Evolutionary conservation across 352 stramenopile species (phyloP).

Genomic region (Pythium coloratum): DNA sequence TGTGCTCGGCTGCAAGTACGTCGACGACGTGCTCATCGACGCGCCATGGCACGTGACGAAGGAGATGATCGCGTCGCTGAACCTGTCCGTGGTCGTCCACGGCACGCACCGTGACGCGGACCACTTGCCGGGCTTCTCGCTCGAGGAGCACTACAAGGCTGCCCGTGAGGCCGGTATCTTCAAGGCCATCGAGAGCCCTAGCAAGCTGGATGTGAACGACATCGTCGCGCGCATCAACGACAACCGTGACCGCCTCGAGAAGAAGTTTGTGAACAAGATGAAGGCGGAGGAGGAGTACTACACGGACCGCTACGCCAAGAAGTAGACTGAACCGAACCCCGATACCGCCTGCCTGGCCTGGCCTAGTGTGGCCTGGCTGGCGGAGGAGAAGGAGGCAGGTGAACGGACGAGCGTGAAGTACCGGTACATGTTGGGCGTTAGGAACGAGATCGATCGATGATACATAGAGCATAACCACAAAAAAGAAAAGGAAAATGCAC

Average conservation of each 20-base stretch:
- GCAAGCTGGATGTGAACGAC: constrained; percentile 79
- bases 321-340: constrained; percentile 19
- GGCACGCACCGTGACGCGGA: constrained; percentile 84
- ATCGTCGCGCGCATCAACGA: constrained; percentile 89
- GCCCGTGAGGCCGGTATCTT: constrained; percentile 85
- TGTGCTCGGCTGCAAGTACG: constrained; percentile 95
- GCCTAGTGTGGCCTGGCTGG: not conserved
- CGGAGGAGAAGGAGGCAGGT: constrained; percentile 1
- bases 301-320: constrained; percentile 82
- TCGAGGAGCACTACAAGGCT: constrained; percentile 80
- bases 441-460: not conserved
- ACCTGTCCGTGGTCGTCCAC: constrained; percentile 83
- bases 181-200: constrained; percentile 69
- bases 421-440: constrained; percentile 3
- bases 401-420: not conserved
- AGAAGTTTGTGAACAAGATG: constrained; percentile 94
- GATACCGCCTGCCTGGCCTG: not conserved
- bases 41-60: constrained; percentile 94
- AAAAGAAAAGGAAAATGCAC: not conserved
- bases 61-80: constrained; percentile 95
- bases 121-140: constrained; percentile 53
- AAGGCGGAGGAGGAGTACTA: constrained; percentile 93
- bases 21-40: constrained; percentile 98
- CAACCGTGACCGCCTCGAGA: constrained; percentile 89
- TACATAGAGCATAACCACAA: constrained; percentile 3